Conservation (phyloP, 2,329 filamentous ascomycete species). For the Penicillium sp. region DNA sequence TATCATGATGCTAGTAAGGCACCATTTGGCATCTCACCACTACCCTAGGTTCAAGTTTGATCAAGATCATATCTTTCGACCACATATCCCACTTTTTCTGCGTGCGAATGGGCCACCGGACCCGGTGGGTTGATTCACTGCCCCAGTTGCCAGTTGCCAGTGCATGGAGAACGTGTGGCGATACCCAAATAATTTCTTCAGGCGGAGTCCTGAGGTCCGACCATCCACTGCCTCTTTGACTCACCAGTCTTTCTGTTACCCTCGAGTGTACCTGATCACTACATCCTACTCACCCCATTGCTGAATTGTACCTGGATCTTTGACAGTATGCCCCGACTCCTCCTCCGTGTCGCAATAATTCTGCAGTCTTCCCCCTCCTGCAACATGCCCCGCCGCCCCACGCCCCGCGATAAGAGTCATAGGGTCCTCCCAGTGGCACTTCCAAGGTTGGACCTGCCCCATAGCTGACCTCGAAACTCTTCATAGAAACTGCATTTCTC, state of each 20-base stretch:
- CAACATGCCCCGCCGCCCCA: not conserved
- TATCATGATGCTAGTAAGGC: no score
- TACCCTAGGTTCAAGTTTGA: no score
- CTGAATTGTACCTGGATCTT: no score
- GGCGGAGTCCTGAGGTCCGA: conserved; percentile 25
- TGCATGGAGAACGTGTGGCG: conserved; percentile 10
- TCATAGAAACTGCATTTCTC: not conserved
- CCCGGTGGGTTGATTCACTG: conserved; percentile 4
- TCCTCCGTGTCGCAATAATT: no score
- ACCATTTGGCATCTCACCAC: no score
- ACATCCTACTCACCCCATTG: no score
- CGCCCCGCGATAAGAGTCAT: not conserved
- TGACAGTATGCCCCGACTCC: no score
- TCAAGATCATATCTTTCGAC: no score
- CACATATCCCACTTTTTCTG: no score
- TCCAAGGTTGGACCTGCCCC: no score
- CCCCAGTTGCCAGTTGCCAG: conserved; percentile 11
- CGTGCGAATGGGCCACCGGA: conserved; percentile 13
- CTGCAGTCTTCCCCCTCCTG: not conserved
- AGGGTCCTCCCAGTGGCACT: not conserved
- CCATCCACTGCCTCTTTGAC: conserved; percentile 16
- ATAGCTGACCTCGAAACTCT: not conserved
- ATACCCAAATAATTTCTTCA: conserved; percentile 9
- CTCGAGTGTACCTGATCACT: not conserved
- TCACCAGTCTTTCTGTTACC: not conserved